phyloP scores from a whole-genome alignment of 1,139 yeast genomes.

The Suhomyces yuchorum region DNA sequence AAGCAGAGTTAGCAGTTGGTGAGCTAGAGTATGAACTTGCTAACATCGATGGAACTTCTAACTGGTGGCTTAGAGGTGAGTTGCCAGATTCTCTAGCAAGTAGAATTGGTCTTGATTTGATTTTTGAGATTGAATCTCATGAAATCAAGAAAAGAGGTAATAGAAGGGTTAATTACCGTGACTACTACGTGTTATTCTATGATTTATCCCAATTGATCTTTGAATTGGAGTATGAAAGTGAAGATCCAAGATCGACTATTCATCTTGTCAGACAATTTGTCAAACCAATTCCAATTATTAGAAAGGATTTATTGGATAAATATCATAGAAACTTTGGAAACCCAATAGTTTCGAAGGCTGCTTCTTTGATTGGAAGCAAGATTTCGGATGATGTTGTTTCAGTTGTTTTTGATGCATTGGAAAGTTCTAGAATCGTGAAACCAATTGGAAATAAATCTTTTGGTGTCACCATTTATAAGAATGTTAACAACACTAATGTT shows the following conservation, averaged over 20 bases:
- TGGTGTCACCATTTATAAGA: conserved; percentile 73
- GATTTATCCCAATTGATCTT: conserved; percentile 71
- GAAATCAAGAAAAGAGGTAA: conserved; percentile 60
- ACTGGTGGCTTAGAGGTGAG: conserved; percentile 68
- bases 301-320: conserved; percentile 52
- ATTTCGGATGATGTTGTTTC: conserved; percentile 23
- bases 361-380: conserved; percentile 41
- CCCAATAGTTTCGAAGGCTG: conserved; percentile 44
- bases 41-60: conserved; percentile 35
- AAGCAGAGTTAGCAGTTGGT: conserved; percentile 32
- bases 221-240: conserved; percentile 56
- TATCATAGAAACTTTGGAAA: conserved; percentile 52
- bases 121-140: conserved; percentile 68
- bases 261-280: conserved; percentile 44
- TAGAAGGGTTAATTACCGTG: conserved; percentile 52
- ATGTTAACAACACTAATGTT: conserved; percentile 59
- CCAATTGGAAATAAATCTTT: conserved; percentile 68
- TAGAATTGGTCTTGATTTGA: conserved; percentile 49
- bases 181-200: conserved; percentile 71
- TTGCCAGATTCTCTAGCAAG: conserved; percentile 58
- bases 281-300: conserved; percentile 50
- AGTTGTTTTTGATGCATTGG: conserved; percentile 24
- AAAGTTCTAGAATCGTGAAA: conserved; percentile 36
- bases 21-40: conserved; percentile 36
- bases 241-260: conserved; percentile 58